A percentile compares a stretch with the other conserved stretches of the same genome.
phyloP scores from a whole-genome alignment of 2,329 filamentous ascomycete genomes.

The Phialocephala sp. region DNA sequence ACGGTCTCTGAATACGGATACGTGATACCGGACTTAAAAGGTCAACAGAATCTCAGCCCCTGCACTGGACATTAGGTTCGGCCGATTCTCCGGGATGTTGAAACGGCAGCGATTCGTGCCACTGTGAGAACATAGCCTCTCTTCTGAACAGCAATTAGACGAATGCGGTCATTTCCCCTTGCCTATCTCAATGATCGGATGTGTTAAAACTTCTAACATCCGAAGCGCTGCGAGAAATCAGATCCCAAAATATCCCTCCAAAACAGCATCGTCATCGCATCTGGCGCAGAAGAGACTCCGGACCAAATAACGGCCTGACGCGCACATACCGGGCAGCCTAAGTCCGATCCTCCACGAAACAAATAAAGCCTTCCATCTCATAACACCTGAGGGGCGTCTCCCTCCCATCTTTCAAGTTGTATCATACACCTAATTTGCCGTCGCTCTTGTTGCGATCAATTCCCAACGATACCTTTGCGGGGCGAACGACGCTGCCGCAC shows the following conservation, averaged over 20 bases:
- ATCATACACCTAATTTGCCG: conserved; percentile 40
- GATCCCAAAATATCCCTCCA: conserved; percentile 1
- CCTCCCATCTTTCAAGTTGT: conserved; percentile 44
- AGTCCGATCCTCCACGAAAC: conserved; percentile 30
- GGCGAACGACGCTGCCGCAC: conserved; percentile 35
- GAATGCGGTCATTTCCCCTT: neutral
- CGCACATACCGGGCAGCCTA: conserved; percentile 17
- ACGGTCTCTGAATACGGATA: neutral
- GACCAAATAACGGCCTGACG: conserved; percentile 9
- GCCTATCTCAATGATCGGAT: neutral
- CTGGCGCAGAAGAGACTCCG: neutral
- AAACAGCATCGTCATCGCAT: conserved; percentile 17
- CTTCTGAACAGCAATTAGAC: neutral
- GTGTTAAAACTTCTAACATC: neutral
- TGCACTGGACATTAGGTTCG: conserved; percentile 16
- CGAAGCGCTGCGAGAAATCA: neutral
- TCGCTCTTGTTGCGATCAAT: conserved; percentile 43
- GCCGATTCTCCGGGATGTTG: conserved; percentile 15
- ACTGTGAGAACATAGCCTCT: neutral
- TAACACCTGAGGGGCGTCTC: conserved; percentile 33
- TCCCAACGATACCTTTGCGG: conserved; percentile 36
- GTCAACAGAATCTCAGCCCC: neutral
- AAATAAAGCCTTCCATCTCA: conserved; percentile 17
- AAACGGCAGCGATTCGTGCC: conserved; percentile 1
- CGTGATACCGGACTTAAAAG: neutral